Evolutionary conservation across 192 early-diverging fungal genomes (phyloP).

Genomic region (Oehlia diaphana): DNA sequence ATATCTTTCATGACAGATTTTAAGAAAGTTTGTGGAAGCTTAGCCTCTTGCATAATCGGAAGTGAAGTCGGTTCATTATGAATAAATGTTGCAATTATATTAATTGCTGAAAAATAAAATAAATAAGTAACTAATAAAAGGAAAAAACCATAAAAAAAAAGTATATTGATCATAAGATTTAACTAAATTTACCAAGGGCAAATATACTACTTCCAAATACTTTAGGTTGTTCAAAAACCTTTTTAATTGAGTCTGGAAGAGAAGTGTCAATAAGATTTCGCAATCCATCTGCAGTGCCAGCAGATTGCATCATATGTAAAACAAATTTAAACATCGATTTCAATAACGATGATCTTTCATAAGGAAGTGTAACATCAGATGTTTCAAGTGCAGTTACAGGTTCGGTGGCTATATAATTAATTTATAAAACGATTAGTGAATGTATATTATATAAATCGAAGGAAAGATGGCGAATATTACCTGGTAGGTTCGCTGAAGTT

Average conservation of each 20-base stretch:
- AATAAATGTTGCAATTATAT: constrained; percentile 93
- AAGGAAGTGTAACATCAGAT: constrained; percentile 48
- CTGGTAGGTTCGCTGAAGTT: neutral
- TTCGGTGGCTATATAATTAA: neutral
- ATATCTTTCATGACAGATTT: constrained; percentile 65
- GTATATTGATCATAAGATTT: neutral
- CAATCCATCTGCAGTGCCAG: constrained; percentile 85
- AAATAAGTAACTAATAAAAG: neutral
- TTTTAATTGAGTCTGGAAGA: constrained; percentile 72
- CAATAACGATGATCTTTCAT: constrained; percentile 74
- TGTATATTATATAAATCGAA: constrained; percentile 1
- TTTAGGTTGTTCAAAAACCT: constrained; percentile 70
- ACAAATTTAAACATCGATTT: constrained; percentile 91
- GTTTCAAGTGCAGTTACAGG: constrained; percentile 20
- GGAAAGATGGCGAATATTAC: neutral
- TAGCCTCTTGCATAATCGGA: constrained; percentile 89
- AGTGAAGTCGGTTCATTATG: constrained; percentile 98
- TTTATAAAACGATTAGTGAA: neutral
- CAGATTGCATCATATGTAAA: constrained; percentile 92
- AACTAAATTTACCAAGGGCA: constrained; percentile 62
- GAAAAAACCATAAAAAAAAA: neutral
- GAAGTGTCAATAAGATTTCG: constrained; percentile 92
- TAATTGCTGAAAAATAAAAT: constrained; percentile 67
- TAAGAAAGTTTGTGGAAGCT: constrained; percentile 84
- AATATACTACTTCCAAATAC: constrained; percentile 83